Evolutionary conservation across 345 rosid genomes (phyloP), one percentile per base, ranked within the genome.

Genomic region (Melaleuca alternifolia): DNA sequence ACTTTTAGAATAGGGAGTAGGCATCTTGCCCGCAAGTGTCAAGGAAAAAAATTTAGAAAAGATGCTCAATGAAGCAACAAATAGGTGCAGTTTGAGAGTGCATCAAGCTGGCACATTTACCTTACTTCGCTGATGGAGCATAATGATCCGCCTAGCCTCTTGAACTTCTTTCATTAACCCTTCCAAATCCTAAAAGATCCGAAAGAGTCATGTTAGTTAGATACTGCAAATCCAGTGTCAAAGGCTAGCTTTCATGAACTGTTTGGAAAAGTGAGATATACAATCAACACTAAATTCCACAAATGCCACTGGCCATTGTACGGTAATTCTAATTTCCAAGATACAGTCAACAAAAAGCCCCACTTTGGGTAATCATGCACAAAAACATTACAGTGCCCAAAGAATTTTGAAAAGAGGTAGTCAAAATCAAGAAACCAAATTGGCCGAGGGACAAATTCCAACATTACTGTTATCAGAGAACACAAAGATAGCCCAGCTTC

Each of bases 61-160:
- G 44, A 83, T 83, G 85, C 85, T 53, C 57, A 83, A 51, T 11
- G 16, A 83, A 57, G 26, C 85, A 28, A 51, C 85, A 83, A 51
- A 41, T 21, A 11, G 48, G 48, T 71, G 48, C 85, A 83, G 85
- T 88, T 86, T 33, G n/a, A 84, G 24, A 76, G 87, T 56, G 83
- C 71, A 82, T 85, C 71, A 23, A 50, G 54, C 41, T 0, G n/a
- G 44, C 62, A 87, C 84, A 88, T 83, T 83, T 46, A 98, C 99
- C 99, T 93, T 95, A 96, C 99, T 98, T 88, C 98, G 98, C 91
- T 93, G 98, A 92, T 98, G 99, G 89, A 98, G 92, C 99, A 96
- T 96, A 91, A 93, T 95, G 92, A 98, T 96, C 88, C 98, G 92
- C 90, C 99, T 94, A 87, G 99, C 99, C 91, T 95, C 98, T 92